Base-by-base conservation (phyloP, 2,329 filamentous ascomycete species). In the Colletotrichum orchidophilum region DNA sequence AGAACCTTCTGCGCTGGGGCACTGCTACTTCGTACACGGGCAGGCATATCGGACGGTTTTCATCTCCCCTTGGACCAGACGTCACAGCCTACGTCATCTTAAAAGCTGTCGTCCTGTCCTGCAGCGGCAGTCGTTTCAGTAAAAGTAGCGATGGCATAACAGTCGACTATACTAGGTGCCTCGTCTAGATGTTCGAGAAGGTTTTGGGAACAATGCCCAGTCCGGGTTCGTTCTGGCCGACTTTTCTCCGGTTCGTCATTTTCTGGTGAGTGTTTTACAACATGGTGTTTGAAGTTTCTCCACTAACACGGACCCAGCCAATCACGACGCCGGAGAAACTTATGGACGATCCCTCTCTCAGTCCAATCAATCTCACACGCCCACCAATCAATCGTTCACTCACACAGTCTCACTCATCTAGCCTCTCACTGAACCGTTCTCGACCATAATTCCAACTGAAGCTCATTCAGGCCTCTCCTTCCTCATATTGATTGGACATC, bases 91-190 rank as follows among this genome's bases (percentile, higher is more conserved):
- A 63, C 53, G 46, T 65, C 61, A 69, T 59, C 42, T 66, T 33
- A 49, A 60, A 46, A n/a, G 8, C 29, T 68, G 52, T 71, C 68
- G 68, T 68, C 68, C 33, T 52, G 35, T 68, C 53, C 52, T 71
- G 68, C 46, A 42, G 64, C 68, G 57, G 42, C 33, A 46, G 29
- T 15, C 58, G 68, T 71, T 71, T 70, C 67, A 66, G 39, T 39
- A 29, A 35, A 39, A 18, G 18, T 13, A 9, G 8, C 27, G 18
- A 52, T 27, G 42, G 59, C 39, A 46, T 46, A n/a, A 46, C 39
- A 8, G 39, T 46, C 39, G n/a, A n/a, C n/a, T n/a, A n/a, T n/a
- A n/a, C n/a, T n/a, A n/a, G n/a, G n/a, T n/a, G n/a, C n/a, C n/a
- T n/a, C n/a, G 39, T 7, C 26, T n/a, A 24, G 39, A 59, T 12